These are phyloP conservation scores for Cryptosporidium ryanae DNA, from an alignment of 169 alveolate genomes.

Conservation along the genomic window DNA sequence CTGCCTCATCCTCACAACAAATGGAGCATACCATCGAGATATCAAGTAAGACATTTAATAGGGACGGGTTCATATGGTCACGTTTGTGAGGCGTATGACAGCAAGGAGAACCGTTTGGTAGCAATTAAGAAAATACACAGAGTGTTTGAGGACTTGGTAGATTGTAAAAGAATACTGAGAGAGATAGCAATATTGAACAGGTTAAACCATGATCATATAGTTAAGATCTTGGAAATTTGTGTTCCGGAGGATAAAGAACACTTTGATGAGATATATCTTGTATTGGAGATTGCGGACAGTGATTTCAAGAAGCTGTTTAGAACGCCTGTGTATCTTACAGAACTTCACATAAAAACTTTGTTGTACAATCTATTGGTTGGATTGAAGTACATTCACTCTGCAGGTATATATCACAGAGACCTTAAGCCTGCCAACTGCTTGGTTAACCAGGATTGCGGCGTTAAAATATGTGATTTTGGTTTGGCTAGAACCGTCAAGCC, in stretches of 20 bases:
- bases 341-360: constrained; percentile 90
- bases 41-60: constrained; percentile 88
- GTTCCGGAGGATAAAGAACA: constrained; percentile 90
- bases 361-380: constrained; percentile 93
- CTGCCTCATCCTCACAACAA: constrained; percentile 41
- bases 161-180: constrained; percentile 95
- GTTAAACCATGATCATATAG: constrained; percentile 91
- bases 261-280: constrained; percentile 95
- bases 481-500: constrained; percentile 90
- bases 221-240: constrained; percentile 90
- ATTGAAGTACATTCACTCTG: constrained; percentile 93
- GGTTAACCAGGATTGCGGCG: constrained; percentile 97
- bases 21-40: constrained; percentile 84
- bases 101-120: constrained; percentile 86
- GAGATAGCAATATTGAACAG: constrained; percentile 94
- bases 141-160: constrained; percentile 95
- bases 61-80: constrained; percentile 95
- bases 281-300: constrained; percentile 96
- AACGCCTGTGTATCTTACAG: constrained; percentile 93
- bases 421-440: constrained; percentile 97
- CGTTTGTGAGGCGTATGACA: constrained; percentile 90
- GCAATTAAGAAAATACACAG: constrained; percentile 95
- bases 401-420: constrained; percentile 97
- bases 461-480: constrained; percentile 98
- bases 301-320: constrained; percentile 95